Percentiles rank a stretch among this genome's conserved stretches.
Evolutionary conservation across 352 stramenopile species (phyloP).

Genomic region (Globisporangium paddicum): DNA sequence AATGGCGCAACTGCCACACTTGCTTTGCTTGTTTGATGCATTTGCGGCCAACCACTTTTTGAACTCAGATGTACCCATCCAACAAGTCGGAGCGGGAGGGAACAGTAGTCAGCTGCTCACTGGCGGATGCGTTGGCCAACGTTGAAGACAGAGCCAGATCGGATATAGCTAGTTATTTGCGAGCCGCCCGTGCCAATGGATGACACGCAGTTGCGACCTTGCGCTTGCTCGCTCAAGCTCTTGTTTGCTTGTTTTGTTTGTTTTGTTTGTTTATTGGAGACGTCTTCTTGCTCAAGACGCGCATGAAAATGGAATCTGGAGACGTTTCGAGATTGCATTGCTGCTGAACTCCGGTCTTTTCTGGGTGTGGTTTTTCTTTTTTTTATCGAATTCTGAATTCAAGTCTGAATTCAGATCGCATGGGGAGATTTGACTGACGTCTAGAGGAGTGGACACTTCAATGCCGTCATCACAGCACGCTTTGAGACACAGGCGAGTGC

Average conservation of each 20-base stretch:
- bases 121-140: not conserved
- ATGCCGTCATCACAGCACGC: not conserved
- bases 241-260: not conserved
- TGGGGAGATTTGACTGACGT: too few species aligned
- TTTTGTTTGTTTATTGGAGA: not conserved
- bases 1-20: not conserved
- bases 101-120: conserved; percentile 8
- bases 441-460: too few species aligned
- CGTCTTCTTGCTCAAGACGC: too few species aligned
- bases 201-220: too few species aligned
- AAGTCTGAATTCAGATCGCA: not conserved
- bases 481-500: too few species aligned
- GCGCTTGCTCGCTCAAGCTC: not conserved
- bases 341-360: not conserved
- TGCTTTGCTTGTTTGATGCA: not conserved
- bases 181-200: too few species aligned
- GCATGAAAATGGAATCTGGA: conserved; percentile 6
- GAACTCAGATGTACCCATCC: not conserved
- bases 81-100: conserved; percentile 6
- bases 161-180: too few species aligned
- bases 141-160: not conserved
- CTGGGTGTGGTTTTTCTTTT: not conserved
- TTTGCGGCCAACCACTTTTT: not conserved
- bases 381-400: not conserved
- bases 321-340: not conserved